These are phyloP conservation scores for Pseudogymnoascus sp. DNA, from an alignment of 2,329 filamentous ascomycete species.

Conservation along the genomic window DNA sequence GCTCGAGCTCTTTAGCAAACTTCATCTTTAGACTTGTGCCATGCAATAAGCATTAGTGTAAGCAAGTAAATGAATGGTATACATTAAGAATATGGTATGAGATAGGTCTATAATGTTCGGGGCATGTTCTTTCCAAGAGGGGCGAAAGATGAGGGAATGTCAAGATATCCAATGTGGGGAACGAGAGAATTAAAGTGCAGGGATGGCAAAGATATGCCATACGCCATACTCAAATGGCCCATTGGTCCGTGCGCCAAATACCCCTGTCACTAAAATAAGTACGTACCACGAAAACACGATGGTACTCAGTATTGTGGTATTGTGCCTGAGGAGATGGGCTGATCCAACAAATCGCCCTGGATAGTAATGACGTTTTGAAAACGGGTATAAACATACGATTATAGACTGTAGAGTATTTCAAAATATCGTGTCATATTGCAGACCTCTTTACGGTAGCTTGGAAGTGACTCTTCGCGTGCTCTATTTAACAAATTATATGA, in stretches of 20 bases:
- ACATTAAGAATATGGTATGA: background rate
- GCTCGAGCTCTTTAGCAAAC: constrained; percentile 72
- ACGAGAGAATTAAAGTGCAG: constrained; percentile 2
- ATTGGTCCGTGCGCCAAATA: background rate
- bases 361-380: background rate
- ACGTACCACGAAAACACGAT: background rate
- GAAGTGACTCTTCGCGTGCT: too few species aligned
- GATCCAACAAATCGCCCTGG: background rate
- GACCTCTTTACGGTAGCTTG: background rate
- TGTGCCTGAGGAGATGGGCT: background rate
- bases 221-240: background rate
- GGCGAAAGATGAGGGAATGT: background rate
- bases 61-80: background rate
- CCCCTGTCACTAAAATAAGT: background rate
- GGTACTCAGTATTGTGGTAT: background rate
- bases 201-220: background rate
- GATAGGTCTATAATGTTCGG: background rate
- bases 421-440: background rate
- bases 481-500: background rate
- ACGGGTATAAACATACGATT: background rate
- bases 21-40: constrained; percentile 40
- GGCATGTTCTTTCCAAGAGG: background rate
- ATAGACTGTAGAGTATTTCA: background rate
- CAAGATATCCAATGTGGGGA: constrained; percentile 4
- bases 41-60: background rate